Evolutionary conservation across 495 filamentous ascomycete genomes (phyloP), one percentile per base, ranked within the genome.

Genomic region (Penicillium malachiteum): DNA sequence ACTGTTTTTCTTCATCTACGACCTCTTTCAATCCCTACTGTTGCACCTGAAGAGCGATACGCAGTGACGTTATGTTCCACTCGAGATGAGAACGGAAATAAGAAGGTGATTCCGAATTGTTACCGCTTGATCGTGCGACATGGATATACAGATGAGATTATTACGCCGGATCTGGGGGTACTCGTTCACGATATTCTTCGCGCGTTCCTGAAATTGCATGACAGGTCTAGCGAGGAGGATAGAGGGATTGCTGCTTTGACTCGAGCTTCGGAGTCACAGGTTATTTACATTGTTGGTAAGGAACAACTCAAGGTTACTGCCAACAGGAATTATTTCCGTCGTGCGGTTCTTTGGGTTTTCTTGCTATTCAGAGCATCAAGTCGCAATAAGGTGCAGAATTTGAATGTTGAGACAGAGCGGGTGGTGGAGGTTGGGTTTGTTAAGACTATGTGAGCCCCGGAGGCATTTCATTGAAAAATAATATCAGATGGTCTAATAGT

Each of bases 271-370:
- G 75, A 77, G 13, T 72, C 72, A 18, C 85, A 87, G 64, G 76
- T 87, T 34, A 68, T 87, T 37, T 88, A 90, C 62, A 77, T 90
- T n/a, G 75, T 90, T 16, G 87, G 87, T 10, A 90, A 90, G 64
- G 87, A 89, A 55, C 81, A 88, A 70, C 77, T 90, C 75, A 71
- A 71, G 11, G 74, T 89, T 53, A 65, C 66, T 39, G 37, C 48
- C 3, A 70, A 67, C 7, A 75, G 71, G 14, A 71, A 78, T 17
- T 62, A 79, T 34, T 50, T 72, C 14, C 69, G 84, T 11, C 76
- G 64, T 33, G 31, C 79, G 0, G 32, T 84, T 5, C 65, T 90
- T 45, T 71, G 66, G 45, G 65, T 72, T 0, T 90, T 89, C 58
- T 65, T 90, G 45, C 88, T 82, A 78, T 76, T 89, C 51, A 63